Evolutionary conservation across 2,329 filamentous ascomycete genomes (phyloP).

Genomic region (Colletotrichum orbiculare): DNA sequence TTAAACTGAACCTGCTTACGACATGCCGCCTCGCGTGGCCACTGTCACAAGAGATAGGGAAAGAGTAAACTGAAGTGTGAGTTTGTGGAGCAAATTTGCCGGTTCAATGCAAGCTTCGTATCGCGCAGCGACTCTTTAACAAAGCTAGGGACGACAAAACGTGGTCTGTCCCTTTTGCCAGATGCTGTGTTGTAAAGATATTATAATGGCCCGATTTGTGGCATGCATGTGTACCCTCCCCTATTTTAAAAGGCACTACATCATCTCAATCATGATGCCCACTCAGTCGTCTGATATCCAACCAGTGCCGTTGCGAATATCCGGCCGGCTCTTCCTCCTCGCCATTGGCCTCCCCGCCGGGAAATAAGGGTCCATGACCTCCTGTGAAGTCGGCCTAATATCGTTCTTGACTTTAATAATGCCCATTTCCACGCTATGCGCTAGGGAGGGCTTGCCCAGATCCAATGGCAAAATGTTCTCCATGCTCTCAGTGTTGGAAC

Average conservation of each 20-base stretch:
- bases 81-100: conserved; percentile 19
- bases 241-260: not conserved
- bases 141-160: conserved; percentile 2
- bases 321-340: conserved; percentile 15
- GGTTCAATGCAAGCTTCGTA: conserved; percentile 4
- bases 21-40: no score
- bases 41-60: no score
- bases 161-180: conserved; percentile 7
- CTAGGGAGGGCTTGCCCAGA: conserved; percentile 20
- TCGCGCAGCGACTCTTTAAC: conserved; percentile 14
- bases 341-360: conserved; percentile 28
- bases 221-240: conserved; percentile 10
- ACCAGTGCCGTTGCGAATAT: conserved; percentile 19
- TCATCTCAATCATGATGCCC: not conserved
- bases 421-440: conserved; percentile 34
- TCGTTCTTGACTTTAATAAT: conserved; percentile 31
- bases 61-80: not conserved
- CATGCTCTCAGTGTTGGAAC: conserved; percentile 23
- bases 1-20: not conserved
- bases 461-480: conserved; percentile 31
- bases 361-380: conserved; percentile 31
- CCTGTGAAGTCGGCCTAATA: conserved; percentile 10
- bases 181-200: conserved; percentile 22
- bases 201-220: conserved; percentile 7
- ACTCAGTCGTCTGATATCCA: conserved; percentile 28